phyloP scores from a whole-genome alignment of 164 flowering plant species.

The Protea cynaroides region DNA sequence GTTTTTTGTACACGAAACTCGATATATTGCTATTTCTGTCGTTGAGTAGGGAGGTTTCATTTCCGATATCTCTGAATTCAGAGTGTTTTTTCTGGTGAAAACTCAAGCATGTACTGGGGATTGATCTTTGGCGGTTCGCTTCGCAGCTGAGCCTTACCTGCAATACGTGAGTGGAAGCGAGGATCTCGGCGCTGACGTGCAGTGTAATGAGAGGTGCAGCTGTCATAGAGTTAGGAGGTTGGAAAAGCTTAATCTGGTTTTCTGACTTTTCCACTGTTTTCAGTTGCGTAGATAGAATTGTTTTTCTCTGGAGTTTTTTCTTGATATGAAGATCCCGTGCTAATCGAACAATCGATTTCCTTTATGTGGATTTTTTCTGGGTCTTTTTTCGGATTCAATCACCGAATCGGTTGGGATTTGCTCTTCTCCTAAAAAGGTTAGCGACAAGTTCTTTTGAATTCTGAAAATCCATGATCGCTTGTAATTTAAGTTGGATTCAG shows the following conservation, averaged over 20 bases:
- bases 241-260: not conserved
- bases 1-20: too few species aligned
- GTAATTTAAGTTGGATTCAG: too few species aligned
- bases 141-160: not conserved
- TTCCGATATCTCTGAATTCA: not conserved
- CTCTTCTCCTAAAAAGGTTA: too few species aligned
- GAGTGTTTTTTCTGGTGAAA: not conserved
- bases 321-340: constrained; percentile 9
- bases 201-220: not conserved
- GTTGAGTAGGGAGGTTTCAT: too few species aligned
- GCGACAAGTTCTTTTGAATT: too few species aligned
- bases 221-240: not conserved
- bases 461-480: too few species aligned
- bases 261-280: not conserved
- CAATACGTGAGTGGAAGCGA: not conserved
- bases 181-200: not conserved
- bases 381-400: not conserved
- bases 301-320: not conserved
- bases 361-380: not conserved
- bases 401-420: not conserved
- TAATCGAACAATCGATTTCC: not conserved
- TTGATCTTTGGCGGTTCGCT: not conserved
- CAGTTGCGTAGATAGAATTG: too few species aligned
- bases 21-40: too few species aligned
- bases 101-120: not conserved